These are phyloP conservation scores for Ophiorrhiza pumila DNA, from an alignment of 257 asterid genomes.

Conservation along the genomic window DNA sequence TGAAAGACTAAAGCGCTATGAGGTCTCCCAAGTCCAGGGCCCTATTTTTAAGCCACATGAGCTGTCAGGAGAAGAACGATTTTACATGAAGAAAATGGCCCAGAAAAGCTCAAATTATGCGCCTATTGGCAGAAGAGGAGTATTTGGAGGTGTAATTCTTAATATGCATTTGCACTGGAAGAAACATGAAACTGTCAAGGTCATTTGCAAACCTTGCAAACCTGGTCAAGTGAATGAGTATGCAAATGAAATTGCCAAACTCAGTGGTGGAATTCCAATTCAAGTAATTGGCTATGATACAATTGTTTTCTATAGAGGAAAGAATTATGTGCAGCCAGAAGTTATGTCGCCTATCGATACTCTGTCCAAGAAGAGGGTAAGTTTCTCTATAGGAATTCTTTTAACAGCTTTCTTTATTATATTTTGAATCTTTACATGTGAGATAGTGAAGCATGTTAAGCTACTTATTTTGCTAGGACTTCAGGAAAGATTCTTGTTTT, in stretches of 20 bases:
- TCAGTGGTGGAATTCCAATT: constrained; percentile 79
- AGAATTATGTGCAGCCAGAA: constrained; percentile 58
- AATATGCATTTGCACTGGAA: constrained; percentile 97
- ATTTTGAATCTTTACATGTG: no score
- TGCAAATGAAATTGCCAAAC: constrained; percentile 67
- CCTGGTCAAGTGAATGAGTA: constrained; percentile 67
- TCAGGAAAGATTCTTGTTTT: no score
- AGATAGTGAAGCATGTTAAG: no score
- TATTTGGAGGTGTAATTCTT: constrained; percentile 87
- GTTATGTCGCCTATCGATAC: constrained; percentile 93
- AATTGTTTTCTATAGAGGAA: constrained; percentile 64
- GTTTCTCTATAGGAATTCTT: no score
- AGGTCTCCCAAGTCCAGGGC: constrained; percentile 81
- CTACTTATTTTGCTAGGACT: no score
- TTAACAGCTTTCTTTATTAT: no score
- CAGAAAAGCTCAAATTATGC: constrained; percentile 84
- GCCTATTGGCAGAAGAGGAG: constrained; percentile 72
- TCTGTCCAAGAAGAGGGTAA: constrained; percentile 45
- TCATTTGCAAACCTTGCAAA: constrained; percentile 78
- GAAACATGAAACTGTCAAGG: constrained; percentile 89
- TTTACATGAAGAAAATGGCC: constrained; percentile 79
- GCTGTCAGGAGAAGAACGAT: constrained; percentile 64
- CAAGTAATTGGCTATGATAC: constrained; percentile 71
- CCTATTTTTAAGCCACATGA: constrained; percentile 63
- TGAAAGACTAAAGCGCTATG: constrained; percentile 72